Conservation (phyloP, 2,329 filamentous ascomycete genomes). For the Chaetomium sp. region DNA sequence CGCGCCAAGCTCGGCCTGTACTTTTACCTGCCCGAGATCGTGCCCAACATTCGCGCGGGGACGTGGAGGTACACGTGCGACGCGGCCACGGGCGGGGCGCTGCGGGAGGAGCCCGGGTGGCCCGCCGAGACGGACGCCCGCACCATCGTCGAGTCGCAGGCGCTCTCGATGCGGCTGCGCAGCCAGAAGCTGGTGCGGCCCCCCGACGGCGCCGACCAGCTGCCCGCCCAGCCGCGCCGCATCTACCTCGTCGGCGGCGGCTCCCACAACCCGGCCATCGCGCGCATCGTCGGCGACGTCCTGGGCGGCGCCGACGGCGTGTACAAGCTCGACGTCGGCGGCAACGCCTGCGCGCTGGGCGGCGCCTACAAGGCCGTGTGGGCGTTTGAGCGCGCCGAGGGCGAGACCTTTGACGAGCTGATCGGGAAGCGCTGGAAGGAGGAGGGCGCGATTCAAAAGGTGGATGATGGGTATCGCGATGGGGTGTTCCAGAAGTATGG, state of each 20-base stretch:
- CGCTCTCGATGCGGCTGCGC: conserved; percentile 85
- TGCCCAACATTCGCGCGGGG: conserved; percentile 83
- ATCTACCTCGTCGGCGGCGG: conserved; percentile 96
- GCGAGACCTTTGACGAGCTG: conserved; percentile 84
- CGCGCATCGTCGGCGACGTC: conserved; percentile 80
- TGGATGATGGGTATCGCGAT: conserved; percentile 77
- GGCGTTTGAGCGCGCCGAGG: conserved; percentile 70
- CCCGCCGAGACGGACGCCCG: conserved; percentile 73
- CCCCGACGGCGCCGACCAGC: conserved; percentile 44
- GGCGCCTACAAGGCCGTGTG: conserved; percentile 96
- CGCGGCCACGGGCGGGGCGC: conserved; percentile 55
- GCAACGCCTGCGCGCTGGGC: conserved; percentile 91
- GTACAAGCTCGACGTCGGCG: conserved; percentile 89
- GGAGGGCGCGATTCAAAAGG: conserved; percentile 76
- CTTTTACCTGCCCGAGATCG: conserved; percentile 93
- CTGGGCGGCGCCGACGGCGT: conserved; percentile 88
- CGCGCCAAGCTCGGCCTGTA: conserved; percentile 87
- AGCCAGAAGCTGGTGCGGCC: conserved; percentile 72
- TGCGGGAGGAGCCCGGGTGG: conserved; percentile 56
- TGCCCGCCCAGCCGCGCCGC: conserved; percentile 82
- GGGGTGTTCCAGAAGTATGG: conserved; percentile 79
- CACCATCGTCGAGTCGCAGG: conserved; percentile 90
- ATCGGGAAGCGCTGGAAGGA: conserved; percentile 85
- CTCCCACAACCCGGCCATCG: conserved; percentile 85
- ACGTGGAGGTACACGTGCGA: conserved; percentile 78